Evolutionary conservation across 495 filamentous ascomycete species (phyloP), one percentile per base, ranked within the genome.

Genomic region (Penicilliopsis zonata): DNA sequence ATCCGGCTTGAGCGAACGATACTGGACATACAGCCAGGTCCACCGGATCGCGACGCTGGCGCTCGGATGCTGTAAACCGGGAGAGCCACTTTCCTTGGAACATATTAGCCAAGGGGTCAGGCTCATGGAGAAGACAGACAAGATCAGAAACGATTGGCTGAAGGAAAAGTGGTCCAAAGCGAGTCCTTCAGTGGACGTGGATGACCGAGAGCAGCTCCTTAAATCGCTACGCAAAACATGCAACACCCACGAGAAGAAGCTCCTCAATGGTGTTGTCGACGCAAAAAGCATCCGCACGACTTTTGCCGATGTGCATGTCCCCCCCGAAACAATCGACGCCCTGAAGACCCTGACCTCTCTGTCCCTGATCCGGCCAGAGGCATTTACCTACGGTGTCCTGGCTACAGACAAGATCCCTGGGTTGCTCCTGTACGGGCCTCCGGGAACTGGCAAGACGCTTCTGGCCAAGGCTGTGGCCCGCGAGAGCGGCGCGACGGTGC

Each of bases 401-500:
- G 81, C 87, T 2, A 87, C 76, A 1, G 86, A 95, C 38, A 80
- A 82, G 41, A 92, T 98, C 34, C 80, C 85, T 0, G 90, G 90
- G 13, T 70, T 88, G 16, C 69, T 98, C 0, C 67, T 98, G 2
- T 98, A 98, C 47, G 90, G 90, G 0, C 92, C 90, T 5, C 92
- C 90, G 0, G 90, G 90, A 2, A 98, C 90, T 0, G 90, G 90
- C 36, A 98, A 98, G 48, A 98, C 90, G 1, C 66, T 96, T 0
- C 71, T 98, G 10, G 90, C 88, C 5, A 95, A 92, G 63, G 90
- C 90, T 1, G 86, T 98, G 2, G 90, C 90, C 5, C 93, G 92
- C 43, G 86, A 96, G 49, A 86, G 80, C 41, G 85, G 86, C 14
- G 87, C 86, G 1, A 90, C 82, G 16, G 82, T 81, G 18, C 70